Conservation (phyloP, 176 grass and related monocot genomes). For the Hordeum marinum region DNA sequence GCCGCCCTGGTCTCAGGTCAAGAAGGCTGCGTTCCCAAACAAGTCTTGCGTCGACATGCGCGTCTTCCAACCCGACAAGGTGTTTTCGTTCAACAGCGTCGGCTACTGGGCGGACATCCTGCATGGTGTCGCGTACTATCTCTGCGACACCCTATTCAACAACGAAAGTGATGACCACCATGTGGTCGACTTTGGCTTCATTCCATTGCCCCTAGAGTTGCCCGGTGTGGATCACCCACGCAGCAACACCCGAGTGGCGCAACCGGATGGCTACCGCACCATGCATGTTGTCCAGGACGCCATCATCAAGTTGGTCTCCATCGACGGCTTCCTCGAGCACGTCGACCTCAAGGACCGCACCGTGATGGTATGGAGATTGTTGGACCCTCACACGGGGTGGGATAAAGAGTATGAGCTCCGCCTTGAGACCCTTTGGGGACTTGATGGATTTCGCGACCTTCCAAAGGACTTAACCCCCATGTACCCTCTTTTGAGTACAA, state of each 20-base stretch:
- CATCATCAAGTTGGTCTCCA: not conserved
- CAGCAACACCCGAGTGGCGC: not conserved
- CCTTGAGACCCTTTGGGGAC: not conserved
- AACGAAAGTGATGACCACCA: not conserved
- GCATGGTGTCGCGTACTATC: not conserved
- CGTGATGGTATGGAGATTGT: not conserved
- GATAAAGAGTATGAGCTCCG: not conserved
- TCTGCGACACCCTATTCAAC: not conserved
- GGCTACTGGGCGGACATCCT: not conserved
- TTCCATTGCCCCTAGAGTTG: no score
- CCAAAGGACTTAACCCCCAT: not conserved
- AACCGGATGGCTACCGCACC: not conserved
- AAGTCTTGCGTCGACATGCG: not conserved
- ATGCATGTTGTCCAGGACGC: not conserved
- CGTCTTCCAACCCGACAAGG: not conserved
- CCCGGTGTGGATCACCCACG: not conserved
- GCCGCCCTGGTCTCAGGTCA: not conserved
- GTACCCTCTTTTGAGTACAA: not conserved
- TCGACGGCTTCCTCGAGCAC: not conserved
- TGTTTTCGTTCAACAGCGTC: not conserved
- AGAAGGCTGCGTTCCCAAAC: not conserved
- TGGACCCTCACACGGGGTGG: not conserved
- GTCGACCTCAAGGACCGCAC: not conserved
- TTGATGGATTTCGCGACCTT: not conserved
- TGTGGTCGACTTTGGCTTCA: not conserved